Base-by-base conservation (phyloP, 176 grass and related monocot species). In the Phoenix roebelenii region DNA sequence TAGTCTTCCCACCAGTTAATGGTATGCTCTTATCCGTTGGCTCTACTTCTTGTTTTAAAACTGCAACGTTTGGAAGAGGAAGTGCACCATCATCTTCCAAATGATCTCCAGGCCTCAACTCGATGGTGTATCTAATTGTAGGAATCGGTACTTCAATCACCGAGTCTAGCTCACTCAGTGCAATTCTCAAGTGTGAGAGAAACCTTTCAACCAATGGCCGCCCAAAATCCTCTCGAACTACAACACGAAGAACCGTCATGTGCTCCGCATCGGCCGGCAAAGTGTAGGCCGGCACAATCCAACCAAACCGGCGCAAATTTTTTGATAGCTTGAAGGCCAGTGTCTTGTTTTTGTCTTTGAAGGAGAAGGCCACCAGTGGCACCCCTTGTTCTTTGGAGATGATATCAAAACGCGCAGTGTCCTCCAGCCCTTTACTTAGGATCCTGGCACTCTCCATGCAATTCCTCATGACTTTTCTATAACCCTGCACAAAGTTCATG, bases 251-350 rank as follows among this genome's bases (percentile, higher is more conserved):
- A 20, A 96, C 91, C 0, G 78, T 78, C 75, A 87, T 79, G 72
- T 85, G 83, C 58, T 96, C 74, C 51, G 89, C 68, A 60, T 85
- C 49, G 3, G 80, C 72, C 2, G 91, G 91, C 86, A 96, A 81
- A 44, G 91, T 96, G 83, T 96, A 95, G 22, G 90, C 85, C 0
- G 85, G 90, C 23, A 95, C 85, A 17, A 89, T 95, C 90, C 85
- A 95, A 15, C 82, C 85, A 54, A 73, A 89, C 59, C 86, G 71
- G 1, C 86, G 69, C 22, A 96, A 69, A 28, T 44, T 71, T 16
- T 69, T 22, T 7, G 91, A 84, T 1, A 90, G 67, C 64, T 63
- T 64, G 80, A 90, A 90, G 15, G 80, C 74, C 48, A 59, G 74
- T 28, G 63, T 7, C 23, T 68, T 50, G 61, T 74, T 71, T 7